phyloP scores from a whole-genome alignment of 2,329 filamentous ascomycete genomes.

The Xylariomycetidae sp. region DNA sequence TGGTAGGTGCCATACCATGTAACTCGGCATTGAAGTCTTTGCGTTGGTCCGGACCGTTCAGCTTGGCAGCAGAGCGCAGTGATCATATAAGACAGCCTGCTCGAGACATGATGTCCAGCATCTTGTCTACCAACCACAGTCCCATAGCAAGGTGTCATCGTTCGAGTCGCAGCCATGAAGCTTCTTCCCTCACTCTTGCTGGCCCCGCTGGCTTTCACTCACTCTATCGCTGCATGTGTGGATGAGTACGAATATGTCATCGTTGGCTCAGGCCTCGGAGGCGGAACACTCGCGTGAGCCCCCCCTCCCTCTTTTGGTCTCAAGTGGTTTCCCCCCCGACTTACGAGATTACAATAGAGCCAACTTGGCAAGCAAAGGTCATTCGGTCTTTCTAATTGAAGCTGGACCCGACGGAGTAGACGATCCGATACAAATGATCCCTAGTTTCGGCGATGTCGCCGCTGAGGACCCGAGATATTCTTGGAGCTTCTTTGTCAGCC shows the following conservation, averaged over 20 bases:
- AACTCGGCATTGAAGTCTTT: too few relatives aligned
- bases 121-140: too few relatives aligned
- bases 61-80: too few relatives aligned
- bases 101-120: too few relatives aligned
- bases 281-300: not conserved
- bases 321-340: not conserved
- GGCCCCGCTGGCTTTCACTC: too few relatives aligned
- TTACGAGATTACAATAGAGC: not conserved
- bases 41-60: too few relatives aligned
- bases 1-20: too few relatives aligned
- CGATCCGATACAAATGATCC: conserved; percentile 18
- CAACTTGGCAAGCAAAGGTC: not conserved
- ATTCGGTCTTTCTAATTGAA: conserved; percentile 12
- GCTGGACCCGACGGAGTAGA: conserved; percentile 17
- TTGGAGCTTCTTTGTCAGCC: conserved; percentile 15
- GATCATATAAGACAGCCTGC: too few relatives aligned
- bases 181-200: too few relatives aligned
- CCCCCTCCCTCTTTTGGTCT: not conserved
- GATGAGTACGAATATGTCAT: conserved; percentile 1
- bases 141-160: too few relatives aligned
- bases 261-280: not conserved
- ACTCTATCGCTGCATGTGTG: too few relatives aligned
- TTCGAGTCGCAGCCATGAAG: too few relatives aligned
- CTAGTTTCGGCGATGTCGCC: conserved; percentile 8
- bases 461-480: conserved; percentile 7